Evolutionary conservation across 176 grass and related monocot genomes (phyloP), one percentile per base, ranked within the genome.

Genomic region (Pontederia paniculata): DNA sequence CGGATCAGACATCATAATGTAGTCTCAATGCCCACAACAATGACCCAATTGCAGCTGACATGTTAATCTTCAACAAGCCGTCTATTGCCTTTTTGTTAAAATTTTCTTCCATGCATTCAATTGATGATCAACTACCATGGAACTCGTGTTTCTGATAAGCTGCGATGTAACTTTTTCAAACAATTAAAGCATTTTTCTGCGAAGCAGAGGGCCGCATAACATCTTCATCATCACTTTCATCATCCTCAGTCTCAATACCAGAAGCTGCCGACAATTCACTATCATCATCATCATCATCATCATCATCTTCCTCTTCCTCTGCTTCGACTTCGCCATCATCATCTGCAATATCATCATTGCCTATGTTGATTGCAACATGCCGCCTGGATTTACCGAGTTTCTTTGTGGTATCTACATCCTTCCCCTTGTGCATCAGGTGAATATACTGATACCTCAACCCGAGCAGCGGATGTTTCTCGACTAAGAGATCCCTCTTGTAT

Each of bases 341-440:
- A 7, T 17, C 56, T 51, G 22, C 45, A 51, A 71, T 70, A 48
- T 66, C 65, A 58, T 71, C 66, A 15, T 77, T 56, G 14, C 59
- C 73, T 21, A 45, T 57, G 0, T 44, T 48, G 48, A 51, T 51
- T 62, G 52, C 45, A 17, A 55, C 66, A 22, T 9, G 17, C 12
- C 57, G 52, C 17, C 7, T 47, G 43, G 61, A 51, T 58, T 77
- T 84, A 12, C 42, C 23, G 51, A 52, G 62, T 44, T 80, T 80
- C 12, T 60, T 54, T 65, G 76, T 88, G 12, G 31, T 20, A 5
- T 17, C 77, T 48, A 70, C 72, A 11, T 80, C 80, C 68, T 66
- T 79, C 17, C 82, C 77, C 79, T 83, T 80, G 68, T 90, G 91
- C 91, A 96, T 96, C 66, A 96, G 78, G 67, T 96, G 91, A 63